A percentile compares a stretch with the other conserved stretches of the same genome.
Evolutionary conservation across 306 rosid genomes (phyloP).

Genomic region (Boehmeria nivea): DNA sequence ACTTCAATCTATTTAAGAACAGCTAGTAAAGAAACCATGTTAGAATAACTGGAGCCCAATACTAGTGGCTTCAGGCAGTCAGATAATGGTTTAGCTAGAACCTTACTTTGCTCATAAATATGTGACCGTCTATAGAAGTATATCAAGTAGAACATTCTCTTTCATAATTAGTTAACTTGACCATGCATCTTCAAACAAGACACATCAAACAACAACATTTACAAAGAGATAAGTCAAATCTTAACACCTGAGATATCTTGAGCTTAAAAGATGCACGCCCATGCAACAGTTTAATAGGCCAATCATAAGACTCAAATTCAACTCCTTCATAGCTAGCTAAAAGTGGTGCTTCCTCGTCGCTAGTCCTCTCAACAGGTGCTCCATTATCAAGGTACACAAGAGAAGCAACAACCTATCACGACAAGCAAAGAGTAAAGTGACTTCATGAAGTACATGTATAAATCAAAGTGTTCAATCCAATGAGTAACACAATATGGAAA

Average conservation of each 20-base stretch:
- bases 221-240: conserved; percentile 9
- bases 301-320: conserved; percentile 60
- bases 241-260: conserved; percentile 85
- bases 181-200: conserved; percentile 7
- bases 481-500: conserved; percentile 8
- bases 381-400: conserved; percentile 68
- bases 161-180: neutral
- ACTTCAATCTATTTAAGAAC: no score
- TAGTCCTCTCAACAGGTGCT: conserved; percentile 70
- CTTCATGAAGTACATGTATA: conserved; percentile 6
- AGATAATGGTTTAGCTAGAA: no score
- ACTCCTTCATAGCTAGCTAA: conserved; percentile 70
- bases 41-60: no score
- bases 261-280: conserved; percentile 94
- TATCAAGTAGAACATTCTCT: no score
- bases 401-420: conserved; percentile 71
- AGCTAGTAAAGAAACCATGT: no score
- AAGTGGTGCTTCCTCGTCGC: conserved; percentile 79
- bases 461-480: conserved; percentile 13
- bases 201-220: conserved; percentile 14
- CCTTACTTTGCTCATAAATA: no score
- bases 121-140: no score
- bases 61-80: no score
- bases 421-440: conserved; percentile 16
- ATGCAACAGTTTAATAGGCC: conserved; percentile 65